phyloP scores from a whole-genome alignment of 345 rosid genomes.

The Moricandia arvensis region DNA sequence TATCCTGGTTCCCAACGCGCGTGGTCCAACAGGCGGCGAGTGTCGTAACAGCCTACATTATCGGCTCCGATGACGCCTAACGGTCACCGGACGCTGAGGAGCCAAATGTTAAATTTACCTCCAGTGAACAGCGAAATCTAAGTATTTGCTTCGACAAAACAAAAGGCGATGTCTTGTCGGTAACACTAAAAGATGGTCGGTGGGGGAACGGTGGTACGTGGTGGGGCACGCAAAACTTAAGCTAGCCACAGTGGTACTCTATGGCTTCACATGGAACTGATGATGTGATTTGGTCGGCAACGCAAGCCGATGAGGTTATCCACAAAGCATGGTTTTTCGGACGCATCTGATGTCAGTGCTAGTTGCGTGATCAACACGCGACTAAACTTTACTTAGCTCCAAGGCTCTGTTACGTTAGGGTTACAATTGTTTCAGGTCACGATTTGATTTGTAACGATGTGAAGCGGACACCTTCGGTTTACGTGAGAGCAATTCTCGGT shows the following conservation, averaged over 20 bases:
- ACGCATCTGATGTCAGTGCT: conserved; percentile 15
- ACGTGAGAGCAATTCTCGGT: conserved; percentile 23
- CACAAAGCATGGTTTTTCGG: conserved; percentile 28
- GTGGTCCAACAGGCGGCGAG: no score
- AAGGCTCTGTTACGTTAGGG: conserved; percentile 31
- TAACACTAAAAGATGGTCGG: neutral
- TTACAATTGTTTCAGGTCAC: conserved; percentile 31
- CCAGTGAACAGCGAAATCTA: no score
- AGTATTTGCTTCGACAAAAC: conserved; percentile 33
- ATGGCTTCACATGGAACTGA: neutral
- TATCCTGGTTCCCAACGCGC: no score
- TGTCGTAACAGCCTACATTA: no score
- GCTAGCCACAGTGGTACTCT: conserved; percentile 12
- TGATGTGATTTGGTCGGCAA: conserved; percentile 32
- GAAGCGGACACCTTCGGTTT: neutral
- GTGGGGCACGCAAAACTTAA: conserved; percentile 7
- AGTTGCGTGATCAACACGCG: conserved; percentile 24
- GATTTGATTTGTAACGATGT: neutral
- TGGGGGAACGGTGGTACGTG: neutral
- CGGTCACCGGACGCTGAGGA: no score
- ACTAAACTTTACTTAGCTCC: conserved; percentile 30
- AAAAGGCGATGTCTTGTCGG: conserved; percentile 26
- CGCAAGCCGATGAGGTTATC: conserved; percentile 31
- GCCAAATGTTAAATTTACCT: no score
- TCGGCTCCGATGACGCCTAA: no score